Evolutionary conservation across 2,329 filamentous ascomycete genomes (phyloP), one percentile per base, ranked within the genome.

Genomic region (Lasiodiplodia theobromae): DNA sequence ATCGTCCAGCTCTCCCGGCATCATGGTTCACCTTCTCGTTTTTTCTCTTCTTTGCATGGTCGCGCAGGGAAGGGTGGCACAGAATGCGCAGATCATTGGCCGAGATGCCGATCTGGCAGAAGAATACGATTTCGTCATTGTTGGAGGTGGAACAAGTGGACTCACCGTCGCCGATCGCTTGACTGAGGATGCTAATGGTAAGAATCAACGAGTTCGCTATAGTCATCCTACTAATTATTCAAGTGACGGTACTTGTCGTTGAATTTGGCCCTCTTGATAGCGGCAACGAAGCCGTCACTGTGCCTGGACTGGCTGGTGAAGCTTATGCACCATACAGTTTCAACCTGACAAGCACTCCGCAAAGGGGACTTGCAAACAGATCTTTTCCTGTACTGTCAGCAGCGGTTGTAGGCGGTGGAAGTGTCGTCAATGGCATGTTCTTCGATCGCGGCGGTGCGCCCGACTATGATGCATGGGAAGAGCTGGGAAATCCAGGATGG

Each of bases 331-430:
- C 37, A 18, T 62, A 62, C 57, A 47, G 57, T 23, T 62, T 62
- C 47, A 84, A 84, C 73, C 81, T 85, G 64, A 83, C 82, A 0
- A 82, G 83, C 0, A 73, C 82, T 5, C 75, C 81, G 0, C 83
- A 85, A 64, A 63, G 75, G 1, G 71, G 73, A n/a, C 78, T 84
- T 4, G 78, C 80, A 18, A 77, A 78, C 16, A 79, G 83, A 1
- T 71, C 77, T 3, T 80, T 85, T 14, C 68, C 74, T 3, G 82
- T 84, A 54, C 81, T 81, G 28, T 79, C 84, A 6, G 85, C 83
- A 40, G 83, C 83, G 63, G 82, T 85, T 0, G 77, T 87, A 0
- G 85, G 85, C 5, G 85, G 85, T 11, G 82, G 81, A 16, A 83
- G 77, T 11, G 78, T 82, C 0, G 69, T 86, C 37, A 85, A 86